These are phyloP conservation scores for Lachancea sp. DNA, from an alignment of 805 yeast species.

Conservation along the genomic window DNA sequence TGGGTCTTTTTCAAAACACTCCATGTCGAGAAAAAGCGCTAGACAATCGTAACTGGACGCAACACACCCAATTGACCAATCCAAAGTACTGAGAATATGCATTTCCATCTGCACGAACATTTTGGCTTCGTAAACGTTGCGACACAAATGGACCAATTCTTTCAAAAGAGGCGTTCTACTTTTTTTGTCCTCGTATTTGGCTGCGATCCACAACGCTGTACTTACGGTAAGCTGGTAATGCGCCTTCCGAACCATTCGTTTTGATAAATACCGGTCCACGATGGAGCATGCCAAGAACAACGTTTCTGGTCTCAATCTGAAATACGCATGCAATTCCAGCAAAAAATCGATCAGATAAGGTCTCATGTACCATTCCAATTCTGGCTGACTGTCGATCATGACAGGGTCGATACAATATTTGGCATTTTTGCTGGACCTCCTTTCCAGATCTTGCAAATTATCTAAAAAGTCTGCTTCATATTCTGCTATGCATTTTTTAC, in stretches of 20 bases:
- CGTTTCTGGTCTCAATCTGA: slow-evolving; percentile 57
- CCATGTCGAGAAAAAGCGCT: slow-evolving; percentile 10
- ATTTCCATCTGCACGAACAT: slow-evolving; percentile 75
- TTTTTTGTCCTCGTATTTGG: slow-evolving; percentile 66
- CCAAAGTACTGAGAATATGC: slow-evolving; percentile 63
- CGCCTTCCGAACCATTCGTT: slow-evolving; percentile 67
- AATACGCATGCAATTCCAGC: slow-evolving; percentile 57
- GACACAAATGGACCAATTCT: slow-evolving; percentile 61
- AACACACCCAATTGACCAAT: slow-evolving; percentile 46
- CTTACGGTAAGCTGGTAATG: slow-evolving; percentile 83
- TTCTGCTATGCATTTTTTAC: background rate
- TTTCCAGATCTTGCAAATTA: slow-evolving; percentile 40
- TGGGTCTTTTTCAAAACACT: background rate
- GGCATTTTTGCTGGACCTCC: background rate
- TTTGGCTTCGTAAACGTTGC: slow-evolving; percentile 52
- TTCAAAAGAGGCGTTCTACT: slow-evolving; percentile 57
- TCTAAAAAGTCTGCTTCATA: slow-evolving; percentile 37
- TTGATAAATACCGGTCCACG: slow-evolving; percentile 79
- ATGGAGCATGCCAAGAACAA: slow-evolving; percentile 61
- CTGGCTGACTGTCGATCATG: slow-evolving; percentile 82
- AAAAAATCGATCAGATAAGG: slow-evolving; percentile 72
- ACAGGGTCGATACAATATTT: slow-evolving; percentile 32
- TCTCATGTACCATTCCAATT: slow-evolving; percentile 72
- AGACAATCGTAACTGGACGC: slow-evolving; percentile 16
- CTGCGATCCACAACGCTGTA: slow-evolving; percentile 82